A percentile compares a stretch with the other conserved stretches of the same genome.
These are phyloP conservation scores for Chlorella vulgaris DNA, from an alignment of 139 green algal species.

Conservation along the genomic window DNA sequence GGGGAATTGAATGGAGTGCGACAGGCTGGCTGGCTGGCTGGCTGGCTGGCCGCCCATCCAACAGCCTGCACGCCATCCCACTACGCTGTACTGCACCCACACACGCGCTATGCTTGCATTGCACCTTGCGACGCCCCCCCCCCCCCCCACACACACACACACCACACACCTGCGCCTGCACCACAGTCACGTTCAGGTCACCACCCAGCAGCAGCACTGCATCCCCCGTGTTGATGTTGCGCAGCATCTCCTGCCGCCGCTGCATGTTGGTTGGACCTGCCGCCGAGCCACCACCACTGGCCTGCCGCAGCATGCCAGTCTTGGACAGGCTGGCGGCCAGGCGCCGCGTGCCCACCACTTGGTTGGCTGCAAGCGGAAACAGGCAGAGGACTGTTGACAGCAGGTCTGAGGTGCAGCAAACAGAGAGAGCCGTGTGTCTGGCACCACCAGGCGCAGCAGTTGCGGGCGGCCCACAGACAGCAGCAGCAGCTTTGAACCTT, in stretches of 20 bases:
- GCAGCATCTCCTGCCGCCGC: constrained; percentile 48
- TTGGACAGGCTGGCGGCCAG: constrained; percentile 3
- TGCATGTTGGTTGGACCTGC: constrained; percentile 9
- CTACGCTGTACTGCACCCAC: too few relatives aligned
- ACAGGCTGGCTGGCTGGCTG: too few relatives aligned
- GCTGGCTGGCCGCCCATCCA: too few relatives aligned
- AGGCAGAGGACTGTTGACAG: not conserved
- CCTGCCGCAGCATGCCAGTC: not conserved
- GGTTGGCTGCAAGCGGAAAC: constrained; percentile 9
- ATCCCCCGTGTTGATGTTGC: constrained; percentile 40
- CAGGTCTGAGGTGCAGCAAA: not conserved
- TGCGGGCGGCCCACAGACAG: not conserved
- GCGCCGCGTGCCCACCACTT: constrained; percentile 6
- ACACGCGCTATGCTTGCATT: too few relatives aligned
- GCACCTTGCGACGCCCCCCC: too few relatives aligned
- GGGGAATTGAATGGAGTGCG: too few relatives aligned
- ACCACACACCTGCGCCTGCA: constrained; percentile 47
- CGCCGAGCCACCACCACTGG: not conserved
- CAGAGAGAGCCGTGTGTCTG: not conserved
- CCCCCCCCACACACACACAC: too few relatives aligned
- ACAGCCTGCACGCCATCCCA: too few relatives aligned
- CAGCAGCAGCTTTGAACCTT: not conserved
- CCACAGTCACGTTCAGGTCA: constrained; percentile 58
- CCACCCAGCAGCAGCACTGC: constrained; percentile 61
- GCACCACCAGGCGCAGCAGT: not conserved